Evolutionary conservation across 306 rosid genomes (phyloP).

Genomic region (Sicyos edulis): DNA sequence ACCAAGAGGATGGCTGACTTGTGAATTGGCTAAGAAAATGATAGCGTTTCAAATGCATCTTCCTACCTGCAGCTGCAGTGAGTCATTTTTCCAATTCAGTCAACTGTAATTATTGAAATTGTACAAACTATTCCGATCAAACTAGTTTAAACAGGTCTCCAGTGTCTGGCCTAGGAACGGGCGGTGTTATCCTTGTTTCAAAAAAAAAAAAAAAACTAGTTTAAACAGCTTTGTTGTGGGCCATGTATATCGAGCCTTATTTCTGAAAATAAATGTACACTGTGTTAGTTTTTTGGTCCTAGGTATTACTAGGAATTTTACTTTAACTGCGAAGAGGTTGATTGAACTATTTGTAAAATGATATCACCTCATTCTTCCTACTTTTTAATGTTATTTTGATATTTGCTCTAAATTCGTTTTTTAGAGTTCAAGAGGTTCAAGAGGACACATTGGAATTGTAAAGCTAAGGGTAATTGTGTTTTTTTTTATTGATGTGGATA

Average conservation of each 20-base stretch:
- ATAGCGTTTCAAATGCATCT: background rate
- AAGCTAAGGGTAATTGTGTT: too few species aligned
- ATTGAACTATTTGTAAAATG: background rate
- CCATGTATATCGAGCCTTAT: background rate
- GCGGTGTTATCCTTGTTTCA: too few species aligned
- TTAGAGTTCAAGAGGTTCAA: too few species aligned
- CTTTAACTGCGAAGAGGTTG: background rate
- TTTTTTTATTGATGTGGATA: too few species aligned
- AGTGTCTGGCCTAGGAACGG: too few species aligned
- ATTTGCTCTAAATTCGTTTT: too few species aligned
- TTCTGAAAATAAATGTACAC: background rate
- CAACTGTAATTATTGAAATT: background rate
- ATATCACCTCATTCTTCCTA: background rate
- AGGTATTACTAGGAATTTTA: background rate
- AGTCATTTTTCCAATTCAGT: background rate
- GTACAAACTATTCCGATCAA: background rate
- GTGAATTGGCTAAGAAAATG: background rate
- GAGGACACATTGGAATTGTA: too few species aligned
- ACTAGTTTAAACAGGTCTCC: too few species aligned
- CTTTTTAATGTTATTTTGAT: too few species aligned
- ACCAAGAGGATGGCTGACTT: constrained; percentile 24
- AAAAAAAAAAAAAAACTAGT: too few species aligned
- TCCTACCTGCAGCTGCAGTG: background rate
- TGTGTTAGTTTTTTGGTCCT: background rate
- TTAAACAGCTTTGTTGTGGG: background rate